Conservation (phyloP, 176 grass and related monocot genomes). For the Cocos nucifera region DNA sequence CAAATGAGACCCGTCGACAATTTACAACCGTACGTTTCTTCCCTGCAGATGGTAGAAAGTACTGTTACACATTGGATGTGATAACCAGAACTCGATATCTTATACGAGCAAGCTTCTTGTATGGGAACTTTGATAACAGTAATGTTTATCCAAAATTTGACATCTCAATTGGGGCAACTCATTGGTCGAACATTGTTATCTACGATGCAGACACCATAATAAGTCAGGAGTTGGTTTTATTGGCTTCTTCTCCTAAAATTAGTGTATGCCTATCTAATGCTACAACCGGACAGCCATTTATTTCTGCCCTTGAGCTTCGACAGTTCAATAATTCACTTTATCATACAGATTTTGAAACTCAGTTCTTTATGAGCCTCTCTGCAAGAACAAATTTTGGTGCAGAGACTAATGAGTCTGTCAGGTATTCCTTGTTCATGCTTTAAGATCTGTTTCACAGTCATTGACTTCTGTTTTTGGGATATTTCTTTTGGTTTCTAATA, state of each 20-base stretch:
- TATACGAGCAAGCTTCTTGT: slow-evolving; percentile 51
- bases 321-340: slow-evolving; percentile 67
- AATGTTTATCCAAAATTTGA: slow-evolving; percentile 76
- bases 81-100: slow-evolving; percentile 47
- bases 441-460: too few relatives aligned
- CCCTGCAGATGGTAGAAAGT: slow-evolving; percentile 40
- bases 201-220: slow-evolving; percentile 43
- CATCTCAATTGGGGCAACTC: slow-evolving; percentile 51
- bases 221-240: slow-evolving; percentile 36
- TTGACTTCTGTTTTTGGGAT: too few relatives aligned
- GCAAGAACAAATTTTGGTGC: slow-evolving; percentile 84
- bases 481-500: too few relatives aligned
- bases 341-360: slow-evolving; percentile 52
- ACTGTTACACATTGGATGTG: slow-evolving; percentile 57
- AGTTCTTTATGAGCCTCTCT: slow-evolving; percentile 42
- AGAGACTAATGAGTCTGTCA: slow-evolving; percentile 34
- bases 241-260: slow-evolving; percentile 27
- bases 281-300: slow-evolving; percentile 55
- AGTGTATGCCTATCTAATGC: slow-evolving; percentile 58
- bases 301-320: slow-evolving; percentile 64
- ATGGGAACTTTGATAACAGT: slow-evolving; percentile 68
- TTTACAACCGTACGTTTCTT: slow-evolving; percentile 50
- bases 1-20: slow-evolving; percentile 32
- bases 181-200: slow-evolving; percentile 65
- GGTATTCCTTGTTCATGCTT: slow-evolving; percentile 11